These are phyloP conservation scores for Trichosanthes cucumerina DNA, from an alignment of 306 rosid genomes.

Conservation along the genomic window DNA sequence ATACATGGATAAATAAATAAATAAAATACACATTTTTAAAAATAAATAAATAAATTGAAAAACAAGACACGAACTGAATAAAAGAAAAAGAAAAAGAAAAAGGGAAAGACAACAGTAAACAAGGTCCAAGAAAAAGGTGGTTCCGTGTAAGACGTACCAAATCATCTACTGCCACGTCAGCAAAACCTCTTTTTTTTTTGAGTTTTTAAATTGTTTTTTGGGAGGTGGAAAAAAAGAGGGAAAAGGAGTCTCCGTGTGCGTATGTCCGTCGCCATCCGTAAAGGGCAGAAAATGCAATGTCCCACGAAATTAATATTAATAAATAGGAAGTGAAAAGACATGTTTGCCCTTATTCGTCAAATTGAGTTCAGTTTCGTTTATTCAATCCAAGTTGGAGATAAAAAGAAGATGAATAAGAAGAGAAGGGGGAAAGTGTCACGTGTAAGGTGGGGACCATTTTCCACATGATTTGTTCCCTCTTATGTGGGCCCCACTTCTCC, in stretches of 20 bases:
- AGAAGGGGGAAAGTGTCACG: constrained; percentile 23
- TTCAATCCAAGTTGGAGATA: background rate
- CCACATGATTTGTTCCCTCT: constrained; percentile 39
- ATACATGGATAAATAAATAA: background rate
- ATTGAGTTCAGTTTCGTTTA: background rate
- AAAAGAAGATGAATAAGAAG: too few species aligned
- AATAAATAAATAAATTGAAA: too few species aligned
- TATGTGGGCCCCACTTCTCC: background rate
- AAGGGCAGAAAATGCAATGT: constrained; percentile 16
- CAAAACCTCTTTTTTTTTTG: background rate
- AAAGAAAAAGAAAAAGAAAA: background rate
- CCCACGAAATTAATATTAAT: background rate
- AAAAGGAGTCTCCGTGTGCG: constrained; percentile 21
- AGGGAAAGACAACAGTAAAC: background rate
- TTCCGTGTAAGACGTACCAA: background rate
- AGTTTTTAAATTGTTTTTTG: background rate
- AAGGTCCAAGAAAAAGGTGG: background rate
- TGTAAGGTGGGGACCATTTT: constrained; percentile 22
- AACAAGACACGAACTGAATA: background rate
- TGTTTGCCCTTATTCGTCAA: background rate
- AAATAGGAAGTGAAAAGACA: background rate
- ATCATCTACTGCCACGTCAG: background rate
- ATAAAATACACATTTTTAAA: background rate
- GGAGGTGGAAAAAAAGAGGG: background rate
- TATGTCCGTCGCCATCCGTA: constrained; percentile 26